phyloP scores from a whole-genome alignment of 768 basidiomycete genomes.

The Lentinula raphanica region DNA sequence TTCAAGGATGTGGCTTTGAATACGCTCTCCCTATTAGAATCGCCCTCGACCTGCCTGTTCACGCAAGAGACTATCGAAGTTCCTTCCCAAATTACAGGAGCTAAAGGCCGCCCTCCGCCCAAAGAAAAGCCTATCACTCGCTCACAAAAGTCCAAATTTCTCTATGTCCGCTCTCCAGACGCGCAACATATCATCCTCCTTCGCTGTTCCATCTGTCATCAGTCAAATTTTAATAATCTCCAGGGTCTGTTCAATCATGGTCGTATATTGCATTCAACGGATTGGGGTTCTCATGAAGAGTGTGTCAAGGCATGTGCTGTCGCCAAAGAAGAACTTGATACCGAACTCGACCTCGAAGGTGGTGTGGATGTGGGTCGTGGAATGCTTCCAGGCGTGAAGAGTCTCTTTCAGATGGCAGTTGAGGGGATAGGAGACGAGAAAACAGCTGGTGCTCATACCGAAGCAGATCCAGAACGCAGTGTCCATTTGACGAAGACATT shows the following conservation, averaged over 20 bases:
- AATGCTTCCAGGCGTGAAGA: conserved; percentile 40
- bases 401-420: conserved; percentile 46
- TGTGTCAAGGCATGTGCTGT: conserved; percentile 46
- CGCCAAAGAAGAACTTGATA: conserved; percentile 10
- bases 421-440: conserved; percentile 15
- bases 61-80: conserved; percentile 23
- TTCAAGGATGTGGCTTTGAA: conserved; percentile 37
- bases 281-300: conserved; percentile 53
- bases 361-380: conserved; percentile 42
- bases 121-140: conserved; percentile 19
- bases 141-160: conserved; percentile 32
- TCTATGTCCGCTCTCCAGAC: conserved; percentile 22
- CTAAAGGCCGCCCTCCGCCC: conserved; percentile 23
- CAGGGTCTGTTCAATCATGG: conserved; percentile 54
- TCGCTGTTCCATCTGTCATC: conserved; percentile 40
- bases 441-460: not conserved
- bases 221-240: conserved; percentile 41
- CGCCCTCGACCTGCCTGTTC: conserved; percentile 33
- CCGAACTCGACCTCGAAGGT: conserved; percentile 28
- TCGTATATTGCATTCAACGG: conserved; percentile 41
- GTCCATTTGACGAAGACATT: conserved; percentile 34
- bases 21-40: conserved; percentile 35
- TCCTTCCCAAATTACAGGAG: conserved; percentile 12
- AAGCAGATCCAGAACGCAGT: conserved; percentile 9
- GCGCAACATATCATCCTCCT: conserved; percentile 23